phyloP scores from a whole-genome alignment of 495 filamentous ascomycete genomes.

The Penicillium antarcticum region DNA sequence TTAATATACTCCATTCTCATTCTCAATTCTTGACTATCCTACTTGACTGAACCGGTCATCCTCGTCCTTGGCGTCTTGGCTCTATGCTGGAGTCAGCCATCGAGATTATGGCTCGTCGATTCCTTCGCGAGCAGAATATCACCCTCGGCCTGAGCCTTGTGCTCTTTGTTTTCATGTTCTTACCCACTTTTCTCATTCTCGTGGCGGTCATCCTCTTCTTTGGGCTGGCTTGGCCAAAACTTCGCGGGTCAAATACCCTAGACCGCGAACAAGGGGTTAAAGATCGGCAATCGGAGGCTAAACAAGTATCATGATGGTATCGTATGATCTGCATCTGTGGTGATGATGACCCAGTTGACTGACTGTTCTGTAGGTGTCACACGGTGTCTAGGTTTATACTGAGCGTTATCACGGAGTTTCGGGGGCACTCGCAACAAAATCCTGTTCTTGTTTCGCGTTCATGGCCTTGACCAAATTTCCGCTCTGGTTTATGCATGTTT shows the following conservation, averaged over 20 bases:
- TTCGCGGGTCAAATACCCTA: conserved; percentile 17
- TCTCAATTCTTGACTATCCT: neutral
- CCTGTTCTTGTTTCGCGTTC: no score
- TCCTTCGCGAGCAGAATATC: conserved; percentile 28
- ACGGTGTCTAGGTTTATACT: no score
- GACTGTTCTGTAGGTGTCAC: neutral
- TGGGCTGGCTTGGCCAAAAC: conserved; percentile 29
- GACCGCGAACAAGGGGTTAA: conserved; percentile 12
- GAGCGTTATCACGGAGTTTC: no score
- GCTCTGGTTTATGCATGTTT: no score
- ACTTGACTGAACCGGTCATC: neutral
- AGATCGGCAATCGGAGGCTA: neutral
- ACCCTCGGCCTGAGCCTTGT: conserved; percentile 36
- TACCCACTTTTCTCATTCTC: conserved; percentile 37
- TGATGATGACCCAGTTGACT: neutral
- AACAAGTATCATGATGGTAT: neutral
- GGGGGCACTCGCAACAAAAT: no score
- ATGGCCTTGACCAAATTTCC: no score
- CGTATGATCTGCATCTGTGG: neutral
- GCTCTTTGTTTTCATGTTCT: conserved; percentile 40
- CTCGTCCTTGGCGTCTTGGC: neutral
- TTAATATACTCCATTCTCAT: neutral
- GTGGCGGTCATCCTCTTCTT: conserved; percentile 37
- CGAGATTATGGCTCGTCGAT: conserved; percentile 32
- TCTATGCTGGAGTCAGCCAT: conserved; percentile 6